A percentile compares a stretch with the other conserved stretches of the same genome.
phyloP scores from a whole-genome alignment of 2,329 filamentous ascomycete species.

The Didymella keratinophila region DNA sequence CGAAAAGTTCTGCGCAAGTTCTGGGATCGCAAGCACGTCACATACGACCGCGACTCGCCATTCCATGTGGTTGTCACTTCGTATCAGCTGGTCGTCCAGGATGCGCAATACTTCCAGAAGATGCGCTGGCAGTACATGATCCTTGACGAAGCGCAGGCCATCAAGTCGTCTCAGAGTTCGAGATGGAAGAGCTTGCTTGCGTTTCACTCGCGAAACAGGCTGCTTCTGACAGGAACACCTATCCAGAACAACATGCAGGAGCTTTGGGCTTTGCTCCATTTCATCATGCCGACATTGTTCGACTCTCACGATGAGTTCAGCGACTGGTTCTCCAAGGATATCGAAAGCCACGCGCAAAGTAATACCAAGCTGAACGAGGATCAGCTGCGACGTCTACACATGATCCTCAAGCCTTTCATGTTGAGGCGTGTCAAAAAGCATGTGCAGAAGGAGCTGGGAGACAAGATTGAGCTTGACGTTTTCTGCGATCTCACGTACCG shows the following conservation, averaged over 20 bases:
- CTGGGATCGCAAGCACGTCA: conserved; percentile 98
- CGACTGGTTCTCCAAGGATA: conserved; percentile 94
- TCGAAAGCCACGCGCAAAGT: conserved; percentile 97
- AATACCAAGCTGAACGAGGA: conserved; percentile 99
- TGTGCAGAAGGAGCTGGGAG: conserved; percentile 96
- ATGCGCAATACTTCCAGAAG: conserved; percentile 98
- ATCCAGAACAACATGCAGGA: conserved; percentile 99
- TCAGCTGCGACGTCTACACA: conserved; percentile 93
- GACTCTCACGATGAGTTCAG: conserved; percentile 93
- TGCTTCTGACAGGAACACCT: conserved; percentile 92
- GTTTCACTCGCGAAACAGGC: conserved; percentile 93
- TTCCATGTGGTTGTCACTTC: conserved; percentile 98
- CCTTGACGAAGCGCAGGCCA: conserved; percentile 95
- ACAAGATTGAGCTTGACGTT: conserved; percentile 97
- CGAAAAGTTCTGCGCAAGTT: conserved; percentile 97
- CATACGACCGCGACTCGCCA: conserved; percentile 89
- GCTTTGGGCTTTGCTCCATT: conserved; percentile 95
- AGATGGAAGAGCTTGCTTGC: conserved; percentile 95
- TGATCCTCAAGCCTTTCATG: conserved; percentile 99
- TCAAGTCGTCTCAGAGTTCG: conserved; percentile 96
- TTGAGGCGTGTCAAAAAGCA: conserved; percentile 99
- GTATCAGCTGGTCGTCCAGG: conserved; percentile 95
- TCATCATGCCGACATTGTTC: conserved; percentile 99
- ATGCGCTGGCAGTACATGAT: conserved; percentile 99
- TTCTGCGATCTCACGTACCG: conserved; percentile 97